Evolutionary conservation across 306 rosid genomes (phyloP).

Genomic region (Ochetophila trinervis): DNA sequence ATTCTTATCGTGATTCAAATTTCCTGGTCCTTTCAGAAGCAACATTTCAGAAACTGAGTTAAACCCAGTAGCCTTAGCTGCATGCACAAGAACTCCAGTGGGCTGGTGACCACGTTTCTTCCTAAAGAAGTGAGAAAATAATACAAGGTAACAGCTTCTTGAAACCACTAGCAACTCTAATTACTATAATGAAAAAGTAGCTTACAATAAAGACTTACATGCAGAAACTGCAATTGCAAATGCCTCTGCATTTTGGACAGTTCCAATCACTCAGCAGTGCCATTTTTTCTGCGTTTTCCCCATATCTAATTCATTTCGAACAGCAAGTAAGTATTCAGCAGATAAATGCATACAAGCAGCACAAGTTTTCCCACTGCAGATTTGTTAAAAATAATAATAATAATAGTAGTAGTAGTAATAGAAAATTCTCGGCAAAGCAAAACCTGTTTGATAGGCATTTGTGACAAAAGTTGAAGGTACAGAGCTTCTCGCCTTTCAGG

Average conservation of each 20-base stretch:
- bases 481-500: slow-evolving; percentile 33
- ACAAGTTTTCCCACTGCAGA: neutral
- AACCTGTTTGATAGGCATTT: slow-evolving; percentile 81
- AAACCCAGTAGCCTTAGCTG: slow-evolving; percentile 60
- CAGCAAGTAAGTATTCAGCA: neutral
- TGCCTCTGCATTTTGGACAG: slow-evolving; percentile 74
- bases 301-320: slow-evolving; percentile 49
- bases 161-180: slow-evolving; percentile 15
- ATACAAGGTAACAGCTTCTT: neutral
- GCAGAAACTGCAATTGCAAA: slow-evolving; percentile 82
- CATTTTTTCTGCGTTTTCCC: slow-evolving; percentile 57
- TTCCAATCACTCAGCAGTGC: slow-evolving; percentile 41
- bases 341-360: neutral
- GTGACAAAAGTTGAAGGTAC: slow-evolving; percentile 48
- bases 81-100: slow-evolving; percentile 46
- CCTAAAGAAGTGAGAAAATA: slow-evolving; percentile 31
- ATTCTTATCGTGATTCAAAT: slow-evolving; percentile 24
- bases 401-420: neutral
- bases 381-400: slow-evolving; percentile 5
- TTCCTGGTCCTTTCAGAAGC: slow-evolving; percentile 16
- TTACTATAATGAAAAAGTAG: neutral
- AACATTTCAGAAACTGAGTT: slow-evolving; percentile 64
- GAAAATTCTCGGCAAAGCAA: neutral
- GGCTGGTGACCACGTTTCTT: slow-evolving; percentile 64
- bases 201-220: slow-evolving; percentile 34